These are phyloP conservation scores for Veloboletus limbatus DNA, from an alignment of 1,284 basidiomycete species.

Conservation along the genomic window DNA sequence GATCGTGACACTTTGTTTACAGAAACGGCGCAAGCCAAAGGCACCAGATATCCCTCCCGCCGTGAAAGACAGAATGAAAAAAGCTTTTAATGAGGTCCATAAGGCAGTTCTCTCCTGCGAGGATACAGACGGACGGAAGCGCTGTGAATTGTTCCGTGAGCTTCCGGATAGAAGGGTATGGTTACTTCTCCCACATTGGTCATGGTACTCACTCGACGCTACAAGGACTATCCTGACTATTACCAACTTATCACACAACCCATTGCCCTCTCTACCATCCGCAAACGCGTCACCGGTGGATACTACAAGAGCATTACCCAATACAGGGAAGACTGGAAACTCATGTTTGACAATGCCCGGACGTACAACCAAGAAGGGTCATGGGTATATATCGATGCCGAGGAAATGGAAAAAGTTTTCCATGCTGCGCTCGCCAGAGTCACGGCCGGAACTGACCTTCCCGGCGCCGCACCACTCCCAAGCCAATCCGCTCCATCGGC, in stretches of 20 bases:
- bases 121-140: conserved; percentile 71
- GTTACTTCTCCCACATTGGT: neutral
- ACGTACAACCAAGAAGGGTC: conserved; percentile 88
- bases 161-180: conserved; percentile 69
- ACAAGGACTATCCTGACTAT: conserved; percentile 88
- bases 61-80: conserved; percentile 77
- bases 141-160: conserved; percentile 82
- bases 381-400: conserved; percentile 92
- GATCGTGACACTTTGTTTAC: conserved; percentile 1
- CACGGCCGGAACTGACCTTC: conserved; percentile 65
- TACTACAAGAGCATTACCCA: conserved; percentile 75
- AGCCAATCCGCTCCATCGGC: conserved; percentile 40
- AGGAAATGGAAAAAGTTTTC: conserved; percentile 88
- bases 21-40: conserved; percentile 81
- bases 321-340: conserved; percentile 79
- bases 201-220: conserved; percentile 5
- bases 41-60: conserved; percentile 50
- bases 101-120: conserved; percentile 76
- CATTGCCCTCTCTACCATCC: conserved; percentile 86
- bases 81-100: conserved; percentile 78
- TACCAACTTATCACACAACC: conserved; percentile 76
- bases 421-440: conserved; percentile 58
- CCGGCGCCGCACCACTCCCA: conserved; percentile 54
- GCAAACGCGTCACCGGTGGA: conserved; percentile 73
- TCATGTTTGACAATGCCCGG: conserved; percentile 93